phyloP scores from a whole-genome alignment of 345 rosid genomes.

The Gynandropsis gynandra region DNA sequence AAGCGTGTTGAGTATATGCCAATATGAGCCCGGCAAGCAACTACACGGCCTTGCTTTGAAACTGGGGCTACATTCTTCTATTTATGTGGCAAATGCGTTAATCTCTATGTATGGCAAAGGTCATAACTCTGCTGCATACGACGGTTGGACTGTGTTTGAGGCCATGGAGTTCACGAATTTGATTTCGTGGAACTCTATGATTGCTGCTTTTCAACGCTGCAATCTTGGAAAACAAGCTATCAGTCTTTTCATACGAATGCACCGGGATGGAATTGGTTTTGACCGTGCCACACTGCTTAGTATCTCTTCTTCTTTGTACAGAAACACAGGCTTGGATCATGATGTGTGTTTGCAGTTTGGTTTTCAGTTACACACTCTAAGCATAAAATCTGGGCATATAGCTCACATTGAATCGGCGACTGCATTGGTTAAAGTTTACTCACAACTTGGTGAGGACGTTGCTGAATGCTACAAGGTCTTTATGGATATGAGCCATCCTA shows the following conservation, averaged over 20 bases:
- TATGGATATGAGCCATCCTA: conserved; percentile 31
- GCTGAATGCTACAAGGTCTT: conserved; percentile 56
- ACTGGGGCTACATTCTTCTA: conserved; percentile 40
- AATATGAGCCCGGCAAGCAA: conserved; percentile 45
- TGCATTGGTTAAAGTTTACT: conserved; percentile 70
- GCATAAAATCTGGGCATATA: conserved; percentile 46
- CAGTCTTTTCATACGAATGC: conserved; percentile 46
- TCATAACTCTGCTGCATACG: conserved; percentile 21
- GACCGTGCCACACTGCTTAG: conserved; percentile 69
- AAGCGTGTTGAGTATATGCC: conserved; percentile 59
- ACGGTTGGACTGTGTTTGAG: conserved; percentile 63
- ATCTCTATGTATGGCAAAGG: conserved; percentile 60
- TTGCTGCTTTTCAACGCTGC: conserved; percentile 50
- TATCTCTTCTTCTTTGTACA: conserved; percentile 54
- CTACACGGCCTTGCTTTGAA: conserved; percentile 63
- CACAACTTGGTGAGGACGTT: conserved; percentile 49
- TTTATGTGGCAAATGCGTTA: conserved; percentile 63
- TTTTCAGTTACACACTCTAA: conserved; percentile 53
- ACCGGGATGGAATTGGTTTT: conserved; percentile 40
- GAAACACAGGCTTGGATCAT: conserved; percentile 24
- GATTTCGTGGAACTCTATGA: conserved; percentile 80
- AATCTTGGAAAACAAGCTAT: conserved; percentile 41
- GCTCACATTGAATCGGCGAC: conserved; percentile 58
- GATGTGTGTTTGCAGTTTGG: conserved; percentile 38
- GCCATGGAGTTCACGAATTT: conserved; percentile 36